Percentiles rank a stretch among this genome's conserved stretches.
phyloP scores from a whole-genome alignment of 805 yeast genomes.

The Saccharomycopsis selenospora region DNA sequence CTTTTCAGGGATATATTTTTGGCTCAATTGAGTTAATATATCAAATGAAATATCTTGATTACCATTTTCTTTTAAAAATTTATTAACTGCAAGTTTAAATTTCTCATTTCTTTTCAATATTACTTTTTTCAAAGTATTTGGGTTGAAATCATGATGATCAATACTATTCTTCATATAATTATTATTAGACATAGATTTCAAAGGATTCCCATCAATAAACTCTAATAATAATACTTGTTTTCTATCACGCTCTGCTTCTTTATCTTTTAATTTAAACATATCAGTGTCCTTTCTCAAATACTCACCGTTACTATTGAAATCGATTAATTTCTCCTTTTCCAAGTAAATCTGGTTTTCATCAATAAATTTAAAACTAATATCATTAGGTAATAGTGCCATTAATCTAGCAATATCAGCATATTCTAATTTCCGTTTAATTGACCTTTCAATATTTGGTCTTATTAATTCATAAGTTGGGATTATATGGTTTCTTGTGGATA shows the following conservation, averaged over 20 bases:
- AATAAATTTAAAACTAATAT: conserved; percentile 63
- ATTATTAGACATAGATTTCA: conserved; percentile 41
- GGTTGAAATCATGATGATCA: conserved; percentile 31
- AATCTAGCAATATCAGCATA: conserved; percentile 58
- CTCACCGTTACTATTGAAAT: conserved; percentile 37
- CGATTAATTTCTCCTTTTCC: conserved; percentile 26
- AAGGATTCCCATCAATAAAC: conserved; percentile 59
- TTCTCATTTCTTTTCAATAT: conserved; percentile 50
- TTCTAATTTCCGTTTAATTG: conserved; percentile 38
- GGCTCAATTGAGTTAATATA: conserved; percentile 33
- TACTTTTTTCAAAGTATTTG: conserved; percentile 40
- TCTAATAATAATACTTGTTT: conserved; percentile 65
- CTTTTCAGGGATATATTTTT: conserved; percentile 39
- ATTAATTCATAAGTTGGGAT: conserved; percentile 49
- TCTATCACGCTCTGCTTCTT: conserved; percentile 28
- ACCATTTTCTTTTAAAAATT: conserved; percentile 29
- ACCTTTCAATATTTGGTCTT: conserved; percentile 44
- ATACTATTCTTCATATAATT: conserved; percentile 41
- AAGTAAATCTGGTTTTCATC: conserved; percentile 61
- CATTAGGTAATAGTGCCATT: conserved; percentile 55
- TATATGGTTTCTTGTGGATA: conserved; percentile 53
- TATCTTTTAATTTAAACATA: conserved; percentile 40
- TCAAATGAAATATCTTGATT: conserved; percentile 35
- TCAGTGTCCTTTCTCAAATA: conserved; percentile 51
- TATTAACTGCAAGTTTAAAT: conserved; percentile 37